Percentiles rank a stretch among this genome's conserved stretches.
Conservation (phyloP, 1,284 basidiomycete species). For the Pascua guehoae region DNA sequence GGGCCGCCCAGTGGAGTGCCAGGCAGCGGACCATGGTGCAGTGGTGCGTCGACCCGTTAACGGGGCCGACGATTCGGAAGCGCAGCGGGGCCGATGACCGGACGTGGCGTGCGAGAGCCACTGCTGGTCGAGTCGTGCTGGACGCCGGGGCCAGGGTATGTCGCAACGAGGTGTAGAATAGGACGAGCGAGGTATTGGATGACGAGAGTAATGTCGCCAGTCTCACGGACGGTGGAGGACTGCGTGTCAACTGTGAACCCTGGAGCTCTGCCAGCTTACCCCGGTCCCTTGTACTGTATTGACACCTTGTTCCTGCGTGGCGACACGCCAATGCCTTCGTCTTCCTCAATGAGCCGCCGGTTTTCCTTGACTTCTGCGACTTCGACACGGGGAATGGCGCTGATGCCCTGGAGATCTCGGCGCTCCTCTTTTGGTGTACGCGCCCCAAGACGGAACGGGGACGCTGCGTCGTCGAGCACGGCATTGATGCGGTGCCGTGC, state of each 20-base stretch:
- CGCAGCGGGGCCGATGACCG: slow-evolving; percentile 7
- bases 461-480: slow-evolving; percentile 1
- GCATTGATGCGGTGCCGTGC: background rate
- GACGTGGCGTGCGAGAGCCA: slow-evolving; percentile 13
- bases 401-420: slow-evolving; percentile 3
- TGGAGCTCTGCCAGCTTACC: slow-evolving; percentile 17
- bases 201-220: slow-evolving; percentile 20
- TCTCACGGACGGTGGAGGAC: slow-evolving; percentile 16
- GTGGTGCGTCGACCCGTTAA: slow-evolving; percentile 20
- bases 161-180: slow-evolving; percentile 42
- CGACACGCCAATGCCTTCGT: slow-evolving; percentile 38
- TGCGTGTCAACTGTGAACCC: background rate
- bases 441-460: slow-evolving; percentile 5
- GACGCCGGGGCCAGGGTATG: slow-evolving; percentile 17
- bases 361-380: slow-evolving; percentile 1
- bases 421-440: background rate
- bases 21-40: slow-evolving; percentile 19
- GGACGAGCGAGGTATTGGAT: slow-evolving; percentile 26
- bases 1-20: slow-evolving; percentile 5
- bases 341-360: slow-evolving; percentile 15
- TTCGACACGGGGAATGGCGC: slow-evolving; percentile 1
- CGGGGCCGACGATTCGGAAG: slow-evolving; percentile 1
- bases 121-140: slow-evolving; percentile 11
- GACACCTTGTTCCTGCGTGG: slow-evolving; percentile 29
- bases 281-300: slow-evolving; percentile 27